phyloP scores from a whole-genome alignment of 2,329 filamentous ascomycete species.

The Trichoderma sp. region DNA sequence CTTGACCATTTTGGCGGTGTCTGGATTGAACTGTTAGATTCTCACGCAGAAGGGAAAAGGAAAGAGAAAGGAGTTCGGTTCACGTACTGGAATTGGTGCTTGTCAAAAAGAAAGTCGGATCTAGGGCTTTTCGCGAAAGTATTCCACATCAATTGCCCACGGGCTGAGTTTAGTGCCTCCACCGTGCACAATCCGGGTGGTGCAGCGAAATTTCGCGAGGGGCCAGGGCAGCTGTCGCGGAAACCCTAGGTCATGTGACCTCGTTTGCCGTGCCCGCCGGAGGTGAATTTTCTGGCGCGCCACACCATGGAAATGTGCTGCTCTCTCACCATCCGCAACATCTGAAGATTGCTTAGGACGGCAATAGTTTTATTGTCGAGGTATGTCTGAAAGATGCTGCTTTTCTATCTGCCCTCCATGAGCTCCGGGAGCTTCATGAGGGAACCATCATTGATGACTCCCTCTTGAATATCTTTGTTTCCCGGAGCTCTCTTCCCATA shows the following conservation, averaged over 20 bases:
- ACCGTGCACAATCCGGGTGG: not conserved
- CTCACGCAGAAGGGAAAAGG: conserved; percentile 26
- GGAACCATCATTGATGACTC: conserved; percentile 31
- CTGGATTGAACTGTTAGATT: conserved; percentile 39
- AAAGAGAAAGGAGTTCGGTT: conserved; percentile 21
- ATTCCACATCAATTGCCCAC: conserved; percentile 11
- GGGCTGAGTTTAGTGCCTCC: conserved; percentile 2
- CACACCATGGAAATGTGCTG: conserved; percentile 28
- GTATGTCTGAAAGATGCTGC: conserved; percentile 57
- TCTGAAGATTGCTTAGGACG: conserved; percentile 62
- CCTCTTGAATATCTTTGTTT: conserved; percentile 31
- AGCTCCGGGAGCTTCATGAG: conserved; percentile 21
- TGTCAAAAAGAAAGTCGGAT: conserved; percentile 19
- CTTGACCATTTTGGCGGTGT: conserved; percentile 66
- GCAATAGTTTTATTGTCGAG: conserved; percentile 60
- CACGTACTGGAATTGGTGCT: conserved; percentile 29
- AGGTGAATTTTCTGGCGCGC: conserved; percentile 31
- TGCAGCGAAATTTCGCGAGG: conserved; percentile 16
- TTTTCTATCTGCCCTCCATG: conserved; percentile 27
- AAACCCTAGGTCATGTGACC: conserved; percentile 31
- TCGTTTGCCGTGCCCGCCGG: not conserved
- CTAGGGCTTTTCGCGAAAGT: conserved; percentile 21
- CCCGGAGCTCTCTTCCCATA: not conserved
- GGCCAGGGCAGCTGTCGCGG: conserved; percentile 24
- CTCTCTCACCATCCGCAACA: conserved; percentile 40